Base-by-base conservation (phyloP, 208 protist genomes). In the Trypanosoma rangeli region DNA sequence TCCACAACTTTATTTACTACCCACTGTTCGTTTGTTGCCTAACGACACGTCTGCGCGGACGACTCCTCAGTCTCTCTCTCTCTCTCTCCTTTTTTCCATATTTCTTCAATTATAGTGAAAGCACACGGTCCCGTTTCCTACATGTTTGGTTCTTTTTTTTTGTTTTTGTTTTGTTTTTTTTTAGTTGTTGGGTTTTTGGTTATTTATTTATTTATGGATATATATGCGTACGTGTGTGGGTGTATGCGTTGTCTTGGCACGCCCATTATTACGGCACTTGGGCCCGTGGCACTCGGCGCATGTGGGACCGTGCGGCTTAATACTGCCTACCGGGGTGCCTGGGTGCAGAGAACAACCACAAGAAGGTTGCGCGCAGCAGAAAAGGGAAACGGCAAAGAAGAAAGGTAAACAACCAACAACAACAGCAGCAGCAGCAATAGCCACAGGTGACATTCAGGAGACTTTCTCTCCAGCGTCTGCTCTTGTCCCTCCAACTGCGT, bases 81-180 rank as follows among this genome's bases (percentile, higher is more conserved):
- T 65, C 61, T 13, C 26, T 65, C 13, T 35, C 46, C 18, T 31
- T n/a, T 16, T n/a, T 35, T 37, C 29, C 5, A 9, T 35, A 20
- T 26, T 31, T 28, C 31, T 22, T 35, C 33, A 42, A n/a, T 10
- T 42, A 1, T 18, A 46, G 3, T 46, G 42, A 16, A 9, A 9
- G 42, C 42, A 46, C 42, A 18, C 8, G 8, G 8, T 16, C 13
- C 42, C 3, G 8, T 46, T 46, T 46, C 42, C 15, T 20, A 31
- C 2, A n/a, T 46, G 3, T 64, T 46, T 10, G 44, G 5, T 46
- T 49, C 33, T 64, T 50, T 31, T 2, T 33, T 64, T 46, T 31
- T 64, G 3, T 0, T 64, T 33, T 46, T 49, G 5, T 50, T 50
- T 28, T 12, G 10, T 64, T 64, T 64, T 64, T 53, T 16, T 53